A percentile compares a stretch with the other conserved stretches of the same genome.
Evolutionary conservation across 768 basidiomycete species (phyloP).

Genomic region (Mycena haematopus): DNA sequence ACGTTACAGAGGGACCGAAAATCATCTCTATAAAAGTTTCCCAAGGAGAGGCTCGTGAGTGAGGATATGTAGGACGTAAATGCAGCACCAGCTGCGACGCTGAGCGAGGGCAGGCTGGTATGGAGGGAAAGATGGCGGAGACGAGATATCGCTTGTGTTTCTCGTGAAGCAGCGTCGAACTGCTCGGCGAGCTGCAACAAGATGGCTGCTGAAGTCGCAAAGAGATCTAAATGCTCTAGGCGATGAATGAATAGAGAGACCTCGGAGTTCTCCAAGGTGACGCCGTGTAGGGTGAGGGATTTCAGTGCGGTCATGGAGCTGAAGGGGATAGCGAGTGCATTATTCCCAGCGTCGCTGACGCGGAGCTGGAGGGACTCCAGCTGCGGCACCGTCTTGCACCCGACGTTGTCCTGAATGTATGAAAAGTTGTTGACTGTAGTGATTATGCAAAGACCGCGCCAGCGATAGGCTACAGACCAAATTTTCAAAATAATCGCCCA

Average conservation of each 20-base stretch:
- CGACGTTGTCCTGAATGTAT: conserved; percentile 2
- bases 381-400: not conserved
- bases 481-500: conserved; percentile 4
- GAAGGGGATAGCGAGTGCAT: not conserved
- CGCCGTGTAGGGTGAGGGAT: not conserved
- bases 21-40: not conserved
- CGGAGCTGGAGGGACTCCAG: conserved; percentile 10
- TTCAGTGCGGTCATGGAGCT: conserved; percentile 1
- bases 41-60: conserved; percentile 7
- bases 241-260: not conserved
- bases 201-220: not conserved
- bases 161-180: not conserved
- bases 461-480: conserved; percentile 10
- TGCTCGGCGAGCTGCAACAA: conserved; percentile 6
- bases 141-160: not conserved
- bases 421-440: conserved; percentile 10
- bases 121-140: conserved; percentile 20
- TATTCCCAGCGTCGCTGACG: not conserved
- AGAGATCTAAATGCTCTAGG: conserved; percentile 11
- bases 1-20: not conserved
- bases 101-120: not conserved
- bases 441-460: conserved; percentile 8
- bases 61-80: conserved; percentile 8
- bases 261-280: not conserved
- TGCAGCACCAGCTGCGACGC: too few relatives aligned